Evolutionary conservation across 768 basidiomycete species (phyloP), one percentile per base, ranked within the genome.

Genomic region (Pisolithus albus): DNA sequence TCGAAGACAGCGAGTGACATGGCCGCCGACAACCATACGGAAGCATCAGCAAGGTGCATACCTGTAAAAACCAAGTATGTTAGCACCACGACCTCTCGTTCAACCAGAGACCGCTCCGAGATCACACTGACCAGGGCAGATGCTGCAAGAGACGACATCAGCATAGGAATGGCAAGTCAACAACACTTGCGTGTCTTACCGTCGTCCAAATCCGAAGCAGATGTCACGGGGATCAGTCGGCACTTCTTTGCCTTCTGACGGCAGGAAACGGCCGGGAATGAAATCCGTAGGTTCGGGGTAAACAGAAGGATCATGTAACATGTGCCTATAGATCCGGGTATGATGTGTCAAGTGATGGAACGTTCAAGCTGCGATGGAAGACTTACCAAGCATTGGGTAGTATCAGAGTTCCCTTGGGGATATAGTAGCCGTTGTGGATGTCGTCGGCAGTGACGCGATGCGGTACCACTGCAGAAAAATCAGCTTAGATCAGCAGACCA

Each of bases 131-230:
- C 65, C 65, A 53, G 66, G 66, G 49, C 66, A 67, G 38, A 65
- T 61, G 11, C 57, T 65, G 47, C 41, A 21, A 26, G 21, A 28
- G 30, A 24, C 19, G 7, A 39, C 42, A 53, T 39, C 16, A 43
- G 21, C 37, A 49, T 54, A 45, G 42, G 34, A 44, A 30, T 42
- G 23, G 26, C 44, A 52, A 7, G 26, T 50, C 47, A 32, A 49
- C 15, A 7, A 46, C 46, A 52, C 37, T 50, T 51, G 44, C 30
- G 9, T 46, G 46, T 70, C 72, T 18, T 64, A 67, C 61, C 85
- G 77, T 67, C 85, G 72, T 45, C 85, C 85, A 60, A 85, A 88
- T 7, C 85, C 85, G 66, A 86, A 88, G 58, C 79, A 82, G 44
- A 82, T 61, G 45, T 72, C 72, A 50, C 78, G 79, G 53, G 83